A percentile compares a stretch with the other conserved stretches of the same genome.
phyloP scores from a whole-genome alignment of 2,329 filamentous ascomycete genomes.

The Simplicillium sp. region DNA sequence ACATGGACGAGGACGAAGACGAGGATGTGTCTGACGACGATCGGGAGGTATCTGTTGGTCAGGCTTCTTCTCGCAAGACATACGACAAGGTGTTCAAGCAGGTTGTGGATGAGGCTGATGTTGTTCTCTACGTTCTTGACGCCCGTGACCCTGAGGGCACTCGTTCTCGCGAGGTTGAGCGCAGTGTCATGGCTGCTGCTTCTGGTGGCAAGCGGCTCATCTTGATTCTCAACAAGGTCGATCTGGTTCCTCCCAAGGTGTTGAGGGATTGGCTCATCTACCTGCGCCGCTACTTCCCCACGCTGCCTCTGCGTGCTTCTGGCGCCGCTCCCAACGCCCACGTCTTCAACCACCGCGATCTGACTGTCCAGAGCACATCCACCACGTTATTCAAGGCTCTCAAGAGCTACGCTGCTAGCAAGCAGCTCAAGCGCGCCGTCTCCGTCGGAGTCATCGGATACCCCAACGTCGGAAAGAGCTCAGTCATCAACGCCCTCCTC shows the following conservation, averaged over 20 bases:
- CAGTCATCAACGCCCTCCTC: conserved; percentile 87
- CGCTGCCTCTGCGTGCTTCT: conserved; percentile 78
- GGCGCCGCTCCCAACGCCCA: conserved; percentile 75
- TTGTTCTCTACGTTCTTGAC: conserved; percentile 87
- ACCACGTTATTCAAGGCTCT: conserved; percentile 78
- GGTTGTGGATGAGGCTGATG: conserved; percentile 80
- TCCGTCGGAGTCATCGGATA: conserved; percentile 93
- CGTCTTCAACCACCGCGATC: conserved; percentile 83
- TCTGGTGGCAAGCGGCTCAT: conserved; percentile 79
- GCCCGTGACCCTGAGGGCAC: conserved; percentile 87
- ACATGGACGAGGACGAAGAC: conserved; percentile 39
- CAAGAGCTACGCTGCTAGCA: conserved; percentile 76
- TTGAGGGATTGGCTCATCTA: conserved; percentile 79
- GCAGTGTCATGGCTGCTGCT: conserved; percentile 81
- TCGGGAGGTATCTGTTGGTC: conserved; percentile 38
- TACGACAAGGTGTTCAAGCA: conserved; percentile 96
- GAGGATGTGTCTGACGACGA: conserved; percentile 49
- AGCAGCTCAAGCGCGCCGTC: conserved; percentile 79
- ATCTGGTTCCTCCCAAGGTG: conserved; percentile 73
- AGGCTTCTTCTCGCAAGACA: conserved; percentile 65
- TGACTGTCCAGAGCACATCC: conserved; percentile 80
- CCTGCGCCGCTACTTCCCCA: conserved; percentile 83
- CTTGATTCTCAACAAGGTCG: conserved; percentile 91
- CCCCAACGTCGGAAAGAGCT: conserved; percentile 93
- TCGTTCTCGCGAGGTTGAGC: conserved; percentile 81